Evolutionary conservation across 2,329 filamentous ascomycete genomes (phyloP).

Genomic region (Ilyonectria sp.): DNA sequence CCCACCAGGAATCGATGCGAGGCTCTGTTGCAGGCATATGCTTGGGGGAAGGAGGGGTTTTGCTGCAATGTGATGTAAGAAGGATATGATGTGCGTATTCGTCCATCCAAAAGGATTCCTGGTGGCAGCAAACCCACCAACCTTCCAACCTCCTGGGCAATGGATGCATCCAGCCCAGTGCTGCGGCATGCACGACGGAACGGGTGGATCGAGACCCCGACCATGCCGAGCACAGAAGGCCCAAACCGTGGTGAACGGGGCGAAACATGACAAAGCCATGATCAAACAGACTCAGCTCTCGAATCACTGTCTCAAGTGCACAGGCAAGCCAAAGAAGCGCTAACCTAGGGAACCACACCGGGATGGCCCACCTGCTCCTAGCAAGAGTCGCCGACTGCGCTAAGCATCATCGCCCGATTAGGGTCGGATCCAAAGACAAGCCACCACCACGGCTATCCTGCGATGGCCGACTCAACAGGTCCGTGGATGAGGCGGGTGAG

Average conservation of each 20-base stretch:
- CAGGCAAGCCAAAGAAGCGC: conserved; percentile 11
- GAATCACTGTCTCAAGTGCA: conserved; percentile 12
- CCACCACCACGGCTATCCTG: conserved; percentile 27
- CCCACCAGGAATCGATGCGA: conserved; percentile 16
- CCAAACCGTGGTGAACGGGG: neutral
- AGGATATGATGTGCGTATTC: conserved; percentile 24
- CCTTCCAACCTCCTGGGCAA: conserved; percentile 31
- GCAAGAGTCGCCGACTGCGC: conserved; percentile 24
- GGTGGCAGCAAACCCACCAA: conserved; percentile 32
- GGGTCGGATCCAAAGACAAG: conserved; percentile 30
- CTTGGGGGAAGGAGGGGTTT: neutral
- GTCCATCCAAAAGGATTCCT: conserved; percentile 20
- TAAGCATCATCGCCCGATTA: conserved; percentile 32
- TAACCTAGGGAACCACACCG: conserved; percentile 17
- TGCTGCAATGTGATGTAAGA: conserved; percentile 8
- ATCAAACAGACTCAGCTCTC: neutral
- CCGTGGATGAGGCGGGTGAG: conserved; percentile 28
- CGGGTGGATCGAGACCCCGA: conserved; percentile 33
- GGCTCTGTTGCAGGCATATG: conserved; percentile 22
- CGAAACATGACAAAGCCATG: conserved; percentile 17
- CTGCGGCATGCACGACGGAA: conserved; percentile 31
- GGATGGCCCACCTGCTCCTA: conserved; percentile 20
- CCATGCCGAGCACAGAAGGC: conserved; percentile 28
- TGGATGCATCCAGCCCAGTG: conserved; percentile 25
- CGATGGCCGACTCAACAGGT: conserved; percentile 29